These are phyloP conservation scores for Fusarium hostae DNA, from an alignment of 2,329 filamentous ascomycete genomes.

Conservation along the genomic window DNA sequence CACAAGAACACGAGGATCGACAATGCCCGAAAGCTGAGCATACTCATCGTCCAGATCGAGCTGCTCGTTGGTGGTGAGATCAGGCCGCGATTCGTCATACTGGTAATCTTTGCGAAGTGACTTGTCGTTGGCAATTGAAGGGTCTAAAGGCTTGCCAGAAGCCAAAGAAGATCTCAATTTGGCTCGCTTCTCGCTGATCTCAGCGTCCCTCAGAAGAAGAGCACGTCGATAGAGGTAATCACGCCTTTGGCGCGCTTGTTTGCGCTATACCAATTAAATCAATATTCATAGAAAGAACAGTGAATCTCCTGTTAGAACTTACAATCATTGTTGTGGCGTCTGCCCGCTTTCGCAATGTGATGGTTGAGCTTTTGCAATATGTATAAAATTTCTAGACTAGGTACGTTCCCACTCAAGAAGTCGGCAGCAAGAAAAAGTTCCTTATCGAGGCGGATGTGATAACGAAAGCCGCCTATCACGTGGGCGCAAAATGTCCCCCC, in stretches of 20 bases:
- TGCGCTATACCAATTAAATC: slow-evolving; percentile 48
- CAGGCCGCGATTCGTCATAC: slow-evolving; percentile 86
- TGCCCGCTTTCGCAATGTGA: slow-evolving; percentile 8
- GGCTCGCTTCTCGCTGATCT: slow-evolving; percentile 90
- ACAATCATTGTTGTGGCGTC: slow-evolving; percentile 47
- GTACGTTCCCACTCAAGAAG: not conserved
- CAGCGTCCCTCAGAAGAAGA: slow-evolving; percentile 86
- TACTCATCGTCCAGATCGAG: slow-evolving; percentile 90
- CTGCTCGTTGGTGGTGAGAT: slow-evolving; percentile 74
- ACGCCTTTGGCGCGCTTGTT: slow-evolving; percentile 56
- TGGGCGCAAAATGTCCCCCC: slow-evolving; percentile 56
- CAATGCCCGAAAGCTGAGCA: slow-evolving; percentile 86
- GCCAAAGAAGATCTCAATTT: slow-evolving; percentile 88
- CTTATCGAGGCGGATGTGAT: slow-evolving; percentile 48
- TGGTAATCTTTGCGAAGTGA: slow-evolving; percentile 86
- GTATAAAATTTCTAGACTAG: slow-evolving; percentile 30
- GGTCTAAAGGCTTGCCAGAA: slow-evolving; percentile 86
- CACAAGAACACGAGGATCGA: slow-evolving; percentile 88
- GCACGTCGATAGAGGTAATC: slow-evolving; percentile 87
- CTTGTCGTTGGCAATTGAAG: slow-evolving; percentile 87
- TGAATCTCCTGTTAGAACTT: slow-evolving; percentile 22
- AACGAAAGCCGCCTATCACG: slow-evolving; percentile 51
- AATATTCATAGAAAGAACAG: slow-evolving; percentile 19
- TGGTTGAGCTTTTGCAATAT: slow-evolving; percentile 15
- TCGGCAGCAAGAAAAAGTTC: slow-evolving; percentile 43